These are phyloP conservation scores for Vanderwaltozyma verrucispora DNA, from an alignment of 805 yeast genomes.

Conservation along the genomic window DNA sequence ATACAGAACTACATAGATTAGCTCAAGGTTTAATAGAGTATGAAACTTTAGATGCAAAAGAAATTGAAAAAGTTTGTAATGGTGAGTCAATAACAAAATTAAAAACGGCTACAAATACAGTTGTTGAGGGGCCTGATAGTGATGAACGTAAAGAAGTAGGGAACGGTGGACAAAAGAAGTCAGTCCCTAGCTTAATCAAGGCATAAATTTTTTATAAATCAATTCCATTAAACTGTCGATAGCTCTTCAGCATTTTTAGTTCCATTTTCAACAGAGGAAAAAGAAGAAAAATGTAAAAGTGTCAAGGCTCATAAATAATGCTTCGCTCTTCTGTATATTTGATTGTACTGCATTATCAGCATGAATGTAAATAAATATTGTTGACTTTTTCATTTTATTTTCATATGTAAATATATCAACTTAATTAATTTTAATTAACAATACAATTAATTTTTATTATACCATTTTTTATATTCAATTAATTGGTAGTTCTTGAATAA, in stretches of 20 bases:
- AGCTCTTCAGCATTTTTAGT: too few relatives aligned
- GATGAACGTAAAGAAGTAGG: slow-evolving; percentile 36
- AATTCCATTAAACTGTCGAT: too few relatives aligned
- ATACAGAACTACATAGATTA: slow-evolving; percentile 66
- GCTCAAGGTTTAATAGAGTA: slow-evolving; percentile 92
- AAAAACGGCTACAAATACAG: slow-evolving; percentile 64
- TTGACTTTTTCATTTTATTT: neutral
- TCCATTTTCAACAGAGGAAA: too few relatives aligned
- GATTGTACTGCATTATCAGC: neutral
- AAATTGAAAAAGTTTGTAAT: slow-evolving; percentile 72
- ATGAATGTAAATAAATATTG: neutral
- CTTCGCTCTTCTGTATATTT: too few relatives aligned
- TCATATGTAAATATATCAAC: neutral
- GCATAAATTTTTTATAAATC: too few relatives aligned
- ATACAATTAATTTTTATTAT: too few relatives aligned
- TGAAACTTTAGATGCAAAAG: slow-evolving; percentile 87
- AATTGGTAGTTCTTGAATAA: too few relatives aligned
- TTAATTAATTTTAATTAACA: too few relatives aligned
- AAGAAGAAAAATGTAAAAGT: too few relatives aligned
- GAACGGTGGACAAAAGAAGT: slow-evolving; percentile 19
- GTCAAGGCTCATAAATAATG: too few relatives aligned
- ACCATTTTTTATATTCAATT: too few relatives aligned
- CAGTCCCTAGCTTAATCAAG: slow-evolving; percentile 24
- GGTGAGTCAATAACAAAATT: slow-evolving; percentile 69
- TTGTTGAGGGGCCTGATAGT: slow-evolving; percentile 46